Base-by-base conservation (phyloP, 139 green algal genomes). In the Chlorella sp. region DNA sequence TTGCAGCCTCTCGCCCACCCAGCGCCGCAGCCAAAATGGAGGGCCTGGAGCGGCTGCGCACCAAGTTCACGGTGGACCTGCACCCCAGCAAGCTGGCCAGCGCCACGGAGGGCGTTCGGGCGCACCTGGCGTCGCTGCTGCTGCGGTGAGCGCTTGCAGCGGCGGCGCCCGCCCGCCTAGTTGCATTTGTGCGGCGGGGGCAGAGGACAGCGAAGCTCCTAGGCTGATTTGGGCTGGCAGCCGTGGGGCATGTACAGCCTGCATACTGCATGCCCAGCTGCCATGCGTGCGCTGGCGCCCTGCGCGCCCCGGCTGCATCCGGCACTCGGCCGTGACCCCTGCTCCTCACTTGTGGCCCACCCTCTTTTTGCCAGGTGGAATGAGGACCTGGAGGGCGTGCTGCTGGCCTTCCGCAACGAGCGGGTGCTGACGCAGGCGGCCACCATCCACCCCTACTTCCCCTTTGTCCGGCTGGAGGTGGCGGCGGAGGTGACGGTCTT, bases 401-500 rank as follows among this genome's bases (percentile, higher is more conserved):
- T 91, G 68, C 41, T 94, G 65, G 74, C 90, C 5, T 94, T 90
- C 38, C 51, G 39, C 32, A 85, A 90, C 38, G 72, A 84, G 18
- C 74, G 64, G 21, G 44, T 91, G 36, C 64, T 89, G 55, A 85
- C 82, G 12, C 20, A 82, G 71, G 78, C 86, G 81, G 90, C 87
- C 4, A 12, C 69, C 51, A 90, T 94, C 36, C 90, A 92, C 81
- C 85, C 90, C 20, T 94, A 94, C 78, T 94, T 93, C 56, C 90
- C 92, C 6, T 91, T 88, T 81, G 81, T 90, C 38, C 81, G 86
- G 26, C 70, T 95, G 20, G 79, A 89, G 25, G 88, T 94, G 13
- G 57, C 47, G 18, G 90, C 90, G 1, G 64, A 86, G 17, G 71
- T 94, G 12, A 64, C 88, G 6, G 39, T 95, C 15, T 92, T 95